Evolutionary conservation across 345 rosid species (phyloP).

Genomic region (Cardamine resedifolia): DNA sequence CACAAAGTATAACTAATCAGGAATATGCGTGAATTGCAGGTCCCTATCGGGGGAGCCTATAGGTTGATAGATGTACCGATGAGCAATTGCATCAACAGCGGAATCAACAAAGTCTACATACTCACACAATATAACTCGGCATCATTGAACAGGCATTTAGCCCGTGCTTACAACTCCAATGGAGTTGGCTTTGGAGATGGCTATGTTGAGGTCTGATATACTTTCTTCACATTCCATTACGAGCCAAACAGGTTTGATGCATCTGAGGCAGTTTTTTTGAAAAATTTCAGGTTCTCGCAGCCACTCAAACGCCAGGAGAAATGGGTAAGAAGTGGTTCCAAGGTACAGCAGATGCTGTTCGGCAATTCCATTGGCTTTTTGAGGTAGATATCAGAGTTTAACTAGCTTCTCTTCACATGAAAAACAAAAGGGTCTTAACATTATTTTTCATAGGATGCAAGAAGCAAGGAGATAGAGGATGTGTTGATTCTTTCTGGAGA

Average conservation of each 20-base stretch:
- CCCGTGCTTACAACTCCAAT: slow-evolving; percentile 83
- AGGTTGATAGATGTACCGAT: slow-evolving; percentile 97
- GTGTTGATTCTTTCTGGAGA: slow-evolving; percentile 92
- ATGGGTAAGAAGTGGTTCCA: slow-evolving; percentile 90
- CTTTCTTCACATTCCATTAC: slow-evolving; percentile 9
- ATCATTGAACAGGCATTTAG: slow-evolving; percentile 81
- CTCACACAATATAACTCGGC: slow-evolving; percentile 94
- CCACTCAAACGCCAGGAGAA: slow-evolving; percentile 96
- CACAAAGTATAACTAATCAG: background rate
- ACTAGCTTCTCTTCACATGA: slow-evolving; percentile 9
- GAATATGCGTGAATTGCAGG: slow-evolving; percentile 42
- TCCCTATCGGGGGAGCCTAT: slow-evolving; percentile 90
- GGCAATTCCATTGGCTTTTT: slow-evolving; percentile 97
- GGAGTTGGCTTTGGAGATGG: slow-evolving; percentile 87
- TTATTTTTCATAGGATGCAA: slow-evolving; percentile 49
- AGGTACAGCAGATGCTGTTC: slow-evolving; percentile 96
- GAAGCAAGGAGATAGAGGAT: slow-evolving; percentile 83
- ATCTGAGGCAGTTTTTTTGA: background rate
- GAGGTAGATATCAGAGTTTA: slow-evolving; percentile 53
- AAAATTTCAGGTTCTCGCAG: slow-evolving; percentile 66
- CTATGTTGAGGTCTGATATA: slow-evolving; percentile 62
- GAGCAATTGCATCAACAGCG: slow-evolving; percentile 98
- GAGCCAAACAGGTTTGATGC: slow-evolving; percentile 7
- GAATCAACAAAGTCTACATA: slow-evolving; percentile 91
- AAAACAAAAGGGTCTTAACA: background rate